These are phyloP conservation scores for Candida awuae DNA, from an alignment of 805 yeast species.

Conservation along the genomic window DNA sequence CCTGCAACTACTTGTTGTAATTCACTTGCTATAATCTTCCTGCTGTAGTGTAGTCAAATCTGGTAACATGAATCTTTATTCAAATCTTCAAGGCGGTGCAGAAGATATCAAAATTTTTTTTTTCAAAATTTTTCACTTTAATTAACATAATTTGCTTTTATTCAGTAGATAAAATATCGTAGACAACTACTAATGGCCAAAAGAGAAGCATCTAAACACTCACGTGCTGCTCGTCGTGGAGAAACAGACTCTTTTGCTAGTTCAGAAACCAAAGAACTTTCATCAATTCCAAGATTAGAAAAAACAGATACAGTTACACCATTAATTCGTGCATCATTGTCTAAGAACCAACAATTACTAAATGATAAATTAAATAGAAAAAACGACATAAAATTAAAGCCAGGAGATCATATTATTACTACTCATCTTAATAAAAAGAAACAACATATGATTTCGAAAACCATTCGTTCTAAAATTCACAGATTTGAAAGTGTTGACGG, in stretches of 20 bases:
- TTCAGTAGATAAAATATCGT: not conserved
- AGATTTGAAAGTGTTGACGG: slow-evolving; percentile 15
- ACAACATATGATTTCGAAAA: slow-evolving; percentile 21
- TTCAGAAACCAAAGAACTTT: slow-evolving; percentile 39
- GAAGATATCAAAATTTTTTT: not conserved
- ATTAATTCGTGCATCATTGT: slow-evolving; percentile 53
- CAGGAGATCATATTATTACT: slow-evolving; percentile 8
- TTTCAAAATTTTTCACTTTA: not conserved
- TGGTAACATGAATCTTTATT: no score
- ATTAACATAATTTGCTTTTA: not conserved
- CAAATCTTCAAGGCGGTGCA: slow-evolving; percentile 1
- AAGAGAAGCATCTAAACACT: slow-evolving; percentile 41
- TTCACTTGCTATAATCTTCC: no score
- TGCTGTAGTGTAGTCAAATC: no score
- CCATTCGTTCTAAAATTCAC: slow-evolving; percentile 17
- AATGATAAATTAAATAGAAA: slow-evolving; percentile 41
- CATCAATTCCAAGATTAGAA: slow-evolving; percentile 49
- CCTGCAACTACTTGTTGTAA: no score
- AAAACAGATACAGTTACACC: slow-evolving; percentile 54
- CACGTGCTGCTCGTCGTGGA: slow-evolving; percentile 74
- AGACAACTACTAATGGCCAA: slow-evolving; percentile 9
- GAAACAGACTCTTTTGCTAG: slow-evolving; percentile 30
- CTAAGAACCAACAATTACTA: slow-evolving; percentile 54
- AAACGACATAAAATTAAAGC: slow-evolving; percentile 4
- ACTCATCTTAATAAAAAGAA: slow-evolving; percentile 19